Evolutionary conservation across 768 basidiomycete genomes (phyloP), one percentile per base, ranked within the genome.

Genomic region (Lactarius pseudohatsudake): DNA sequence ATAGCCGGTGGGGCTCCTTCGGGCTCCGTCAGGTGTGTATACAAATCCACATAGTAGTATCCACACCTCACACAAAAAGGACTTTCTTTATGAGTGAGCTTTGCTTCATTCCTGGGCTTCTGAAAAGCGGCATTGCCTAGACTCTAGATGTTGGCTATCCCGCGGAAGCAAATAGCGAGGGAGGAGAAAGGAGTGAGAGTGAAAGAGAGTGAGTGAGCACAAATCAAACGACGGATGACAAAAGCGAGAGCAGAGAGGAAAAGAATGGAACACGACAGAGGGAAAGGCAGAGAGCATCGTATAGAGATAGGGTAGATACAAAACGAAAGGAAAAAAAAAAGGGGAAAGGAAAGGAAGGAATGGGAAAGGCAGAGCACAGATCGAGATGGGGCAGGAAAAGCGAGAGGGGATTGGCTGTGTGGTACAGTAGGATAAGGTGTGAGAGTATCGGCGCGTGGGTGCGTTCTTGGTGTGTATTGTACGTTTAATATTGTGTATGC

Each of bases 341-440:
- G 4, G n/a, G 30, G 32, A 30, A 1, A n/a, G 4, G 30, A 34
- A 57, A 22, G n/a, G 30, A 57, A 32, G 16, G 30, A 45, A 45
- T 30, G 26, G 59, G 22, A 30, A 63, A 41, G n/a, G 55, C 50
- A 59, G 34, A 67, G n/a, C 66, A 67, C 66, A 67, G 45, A 67
- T 59, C 66, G 66, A 64, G 62, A 63, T 28, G 30, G 18, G 55
- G 18, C 2, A 7, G 40, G 40, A 62, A 36, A 41, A 55, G 16
- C 40, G 40, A 55, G 50, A 30, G 50, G 36, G 9, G 47, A 58
- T 32, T 22, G 61, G 28, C 43, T 41, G 36, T 64, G 38, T 47
- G 47, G 47, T 67, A 67, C 66, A 67, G 58, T 59, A 60, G 57
- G 43, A 55, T 64, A 47, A 59, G 10, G 30, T 66, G 50, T 67